Evolutionary conservation across 805 yeast genomes (phyloP).

Genomic region (Pichia cabralensis): DNA sequence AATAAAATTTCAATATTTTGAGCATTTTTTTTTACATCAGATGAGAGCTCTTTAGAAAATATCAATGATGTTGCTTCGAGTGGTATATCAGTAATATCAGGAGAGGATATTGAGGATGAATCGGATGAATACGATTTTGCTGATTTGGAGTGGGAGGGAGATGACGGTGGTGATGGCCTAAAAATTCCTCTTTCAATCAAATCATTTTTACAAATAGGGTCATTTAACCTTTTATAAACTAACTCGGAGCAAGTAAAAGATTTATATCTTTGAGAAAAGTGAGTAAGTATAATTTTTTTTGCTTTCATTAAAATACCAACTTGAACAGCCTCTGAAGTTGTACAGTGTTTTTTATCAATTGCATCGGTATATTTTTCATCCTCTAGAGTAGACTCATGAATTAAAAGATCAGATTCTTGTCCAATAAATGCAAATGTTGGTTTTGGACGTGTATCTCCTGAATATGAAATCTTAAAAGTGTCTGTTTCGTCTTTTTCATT

Average conservation of each 20-base stretch:
- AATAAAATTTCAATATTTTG: conserved; percentile 27
- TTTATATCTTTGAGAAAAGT: conserved; percentile 85
- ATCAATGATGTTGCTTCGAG: conserved; percentile 17
- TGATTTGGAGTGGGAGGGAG: conserved; percentile 7
- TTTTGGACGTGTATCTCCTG: conserved; percentile 93
- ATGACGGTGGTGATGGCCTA: conserved; percentile 2
- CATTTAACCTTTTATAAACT: conserved; percentile 17
- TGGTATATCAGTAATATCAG: conserved; percentile 13
- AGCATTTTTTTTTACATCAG: conserved; percentile 18
- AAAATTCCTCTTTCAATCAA: neutral
- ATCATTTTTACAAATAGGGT: conserved; percentile 11
- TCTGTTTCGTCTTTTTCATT: conserved; percentile 3
- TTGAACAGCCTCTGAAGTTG: conserved; percentile 75
- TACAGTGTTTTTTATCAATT: conserved; percentile 69
- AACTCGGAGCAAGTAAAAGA: conserved; percentile 27
- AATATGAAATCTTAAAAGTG: conserved; percentile 66
- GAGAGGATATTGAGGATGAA: too few relatives aligned
- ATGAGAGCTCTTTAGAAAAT: conserved; percentile 11
- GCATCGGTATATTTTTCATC: conserved; percentile 75
- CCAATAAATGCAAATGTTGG: conserved; percentile 54
- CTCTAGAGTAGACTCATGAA: conserved; percentile 92
- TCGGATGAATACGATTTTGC: conserved; percentile 12
- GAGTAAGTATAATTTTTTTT: conserved; percentile 66
- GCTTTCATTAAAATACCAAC: conserved; percentile 68
- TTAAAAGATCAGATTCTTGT: conserved; percentile 52